Evolutionary conservation across 148 eudicot species (phyloP), one percentile per base, ranked within the genome.

Genomic region (Amaranthus cruentus): DNA sequence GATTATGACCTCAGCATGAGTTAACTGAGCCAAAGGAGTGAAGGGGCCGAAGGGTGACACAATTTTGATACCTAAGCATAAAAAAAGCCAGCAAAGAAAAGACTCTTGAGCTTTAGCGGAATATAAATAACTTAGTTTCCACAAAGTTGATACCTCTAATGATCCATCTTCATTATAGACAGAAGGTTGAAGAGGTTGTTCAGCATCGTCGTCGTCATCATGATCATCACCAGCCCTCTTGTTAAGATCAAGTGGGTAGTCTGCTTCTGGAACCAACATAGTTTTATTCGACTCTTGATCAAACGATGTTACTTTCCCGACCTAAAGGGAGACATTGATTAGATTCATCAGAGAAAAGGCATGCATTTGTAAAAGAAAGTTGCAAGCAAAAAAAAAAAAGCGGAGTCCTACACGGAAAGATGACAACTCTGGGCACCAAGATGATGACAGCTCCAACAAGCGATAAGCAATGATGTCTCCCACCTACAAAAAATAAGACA

Each of bases 391-490:
- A 57, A 67, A 18, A 67, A 18, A 67, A 50, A 9, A 4, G 38
- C 53, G 46, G 81, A 56, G 15, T 44, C 47, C 47, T 85, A 88
- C 93, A 66, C 87, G 82, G 73, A 78, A 89, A 56, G 88, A 73
- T 44, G 96, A 87, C 70, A 92, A 76, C 87, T 90, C 90, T 28
- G 99, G 97, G 67, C 89, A 85, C 86, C 93, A 96, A 62, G 90
- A 70, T 59, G 99, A 88, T 70, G 92, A 86, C 66, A 96, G 78
- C 78, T 90, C 99, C 83, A 96, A 80, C 28, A 92, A 70, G 7
- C 97, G 97, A 79, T 96, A 96, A 66, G 94, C 99, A 82, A 96
- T 81, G 71, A 85, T 66, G 72, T 92, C 94, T 76, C 94, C 99
- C 79, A 81, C 90, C 99, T 96, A 85, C 60, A 68, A 44, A 43